phyloP scores from a whole-genome alignment of 768 basidiomycete species.

The Lanmaoa pseudosensibilis region DNA sequence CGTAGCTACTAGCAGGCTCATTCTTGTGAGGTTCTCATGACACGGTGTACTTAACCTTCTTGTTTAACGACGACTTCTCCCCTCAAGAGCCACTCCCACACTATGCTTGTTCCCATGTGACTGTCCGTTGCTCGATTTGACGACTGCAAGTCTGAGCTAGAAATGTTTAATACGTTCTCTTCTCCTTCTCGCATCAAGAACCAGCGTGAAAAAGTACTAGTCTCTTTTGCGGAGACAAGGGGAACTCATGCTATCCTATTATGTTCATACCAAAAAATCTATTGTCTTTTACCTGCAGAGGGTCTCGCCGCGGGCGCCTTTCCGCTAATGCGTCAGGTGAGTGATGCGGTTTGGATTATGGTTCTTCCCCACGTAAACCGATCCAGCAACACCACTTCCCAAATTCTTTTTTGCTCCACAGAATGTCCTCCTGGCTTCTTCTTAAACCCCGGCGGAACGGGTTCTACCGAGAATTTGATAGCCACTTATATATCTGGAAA shows the following conservation, averaged over 20 bases:
- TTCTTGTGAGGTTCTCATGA: too few species aligned
- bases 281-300: background rate
- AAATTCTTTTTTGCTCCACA: background rate
- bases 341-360: background rate
- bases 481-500: constrained; percentile 5
- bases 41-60: too few species aligned
- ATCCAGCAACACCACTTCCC: background rate
- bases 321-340: constrained; percentile 9
- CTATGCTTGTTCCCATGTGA: background rate
- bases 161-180: background rate
- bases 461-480: constrained; percentile 9
- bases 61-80: background rate
- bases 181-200: background rate
- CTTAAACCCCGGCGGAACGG: background rate
- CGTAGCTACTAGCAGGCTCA: too few species aligned
- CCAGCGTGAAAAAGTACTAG: background rate
- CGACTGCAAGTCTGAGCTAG: background rate
- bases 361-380: background rate
- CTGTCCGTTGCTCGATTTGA: background rate
- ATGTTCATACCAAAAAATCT: background rate
- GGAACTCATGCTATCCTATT: background rate
- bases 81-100: background rate
- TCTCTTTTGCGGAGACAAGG: constrained; percentile 12
- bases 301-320: background rate
- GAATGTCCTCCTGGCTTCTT: background rate